These are phyloP conservation scores for Ophiostoma populinum DNA, from an alignment of 2,329 filamentous ascomycete species.

Conservation along the genomic window DNA sequence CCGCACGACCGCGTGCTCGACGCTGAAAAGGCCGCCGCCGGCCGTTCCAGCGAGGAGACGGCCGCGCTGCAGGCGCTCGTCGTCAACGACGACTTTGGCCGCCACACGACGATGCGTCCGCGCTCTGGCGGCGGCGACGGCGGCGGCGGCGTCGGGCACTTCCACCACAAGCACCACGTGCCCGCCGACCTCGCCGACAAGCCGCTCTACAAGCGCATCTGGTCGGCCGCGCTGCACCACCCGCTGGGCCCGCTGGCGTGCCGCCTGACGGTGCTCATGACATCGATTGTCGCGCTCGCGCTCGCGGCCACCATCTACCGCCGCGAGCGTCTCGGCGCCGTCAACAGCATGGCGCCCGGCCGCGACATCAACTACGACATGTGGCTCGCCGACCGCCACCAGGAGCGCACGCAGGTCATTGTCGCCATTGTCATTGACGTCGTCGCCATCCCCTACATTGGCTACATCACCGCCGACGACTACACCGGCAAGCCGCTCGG, in stretches of 20 bases:
- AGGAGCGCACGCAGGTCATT: conserved; percentile 57
- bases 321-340: conserved; percentile 25
- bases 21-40: conserved; percentile 32
- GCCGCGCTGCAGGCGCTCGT: too few species aligned
- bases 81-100: conserved; percentile 30
- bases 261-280: conserved; percentile 64
- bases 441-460: conserved; percentile 73
- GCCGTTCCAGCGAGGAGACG: conserved; percentile 26
- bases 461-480: conserved; percentile 92
- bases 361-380: conserved; percentile 17
- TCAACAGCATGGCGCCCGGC: conserved; percentile 13
- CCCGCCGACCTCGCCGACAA: conserved; percentile 6
- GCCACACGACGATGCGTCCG: conserved; percentile 14
- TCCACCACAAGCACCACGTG: conserved; percentile 2
- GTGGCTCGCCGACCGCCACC: conserved; percentile 5
- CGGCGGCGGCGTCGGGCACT: conserved; percentile 19
- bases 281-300: conserved; percentile 66
- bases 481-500: conserved; percentile 89
- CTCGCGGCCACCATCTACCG: conserved; percentile 61
- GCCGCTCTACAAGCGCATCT: conserved; percentile 35
- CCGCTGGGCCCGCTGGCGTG: conserved; percentile 75
- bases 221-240: conserved; percentile 56
- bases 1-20: too few species aligned
- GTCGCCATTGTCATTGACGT: conserved; percentile 84
- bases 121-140: conserved; percentile 18